Base-by-base conservation (phyloP, 2,329 filamentous ascomycete species). In the Ambrosiella xylebori region DNA sequence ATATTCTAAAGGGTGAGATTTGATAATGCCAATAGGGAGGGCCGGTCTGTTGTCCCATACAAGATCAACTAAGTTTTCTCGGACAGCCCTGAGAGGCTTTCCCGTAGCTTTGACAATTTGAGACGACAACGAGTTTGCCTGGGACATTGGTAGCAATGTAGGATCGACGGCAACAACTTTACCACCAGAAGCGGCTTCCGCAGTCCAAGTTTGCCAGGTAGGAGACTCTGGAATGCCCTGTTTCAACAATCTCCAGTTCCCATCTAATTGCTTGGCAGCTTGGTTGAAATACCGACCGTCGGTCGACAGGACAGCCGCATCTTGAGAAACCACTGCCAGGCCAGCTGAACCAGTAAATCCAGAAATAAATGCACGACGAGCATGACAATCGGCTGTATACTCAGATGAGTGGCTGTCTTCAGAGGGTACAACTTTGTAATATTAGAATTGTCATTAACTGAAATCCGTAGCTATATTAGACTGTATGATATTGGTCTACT, bases 221-320 rank as follows among this genome's bases (percentile, higher is more conserved):
- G 88, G 91, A 8, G 96, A 89, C 69, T 95, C 88, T 67, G 93
- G 87, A 53, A 95, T 76, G 5, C 93, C 93, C 66, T 95, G 88
- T 74, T 96, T 98, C 61, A 98, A 75, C 45, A 98, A 75, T 54
- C 80, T 74, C 93, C 93, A 98, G 70, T 97, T 97, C 65, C 71
- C 73, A 69, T 97, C 93, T 37, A 98, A 80, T 70, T 98, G 88
- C 65, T 90, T 87, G 62, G 82, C 76, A 35, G 93, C 93, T 71
- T 98, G 93, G 72, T 95, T 97, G 77, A 97, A 98, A 71, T 98
- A 98, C 63, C 93, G 84, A 37, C 93, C 93, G 68, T 98, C 93
- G 37, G 93, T 98, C 11, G 93, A 88, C 59, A 98, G 74, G 12
- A 88, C 88, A 13, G 93, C 93, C 70, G 90, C 90, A 56, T 88